Evolutionary conservation across 2,329 filamentous ascomycete species (phyloP).

Genomic region (Cercospora janseana): DNA sequence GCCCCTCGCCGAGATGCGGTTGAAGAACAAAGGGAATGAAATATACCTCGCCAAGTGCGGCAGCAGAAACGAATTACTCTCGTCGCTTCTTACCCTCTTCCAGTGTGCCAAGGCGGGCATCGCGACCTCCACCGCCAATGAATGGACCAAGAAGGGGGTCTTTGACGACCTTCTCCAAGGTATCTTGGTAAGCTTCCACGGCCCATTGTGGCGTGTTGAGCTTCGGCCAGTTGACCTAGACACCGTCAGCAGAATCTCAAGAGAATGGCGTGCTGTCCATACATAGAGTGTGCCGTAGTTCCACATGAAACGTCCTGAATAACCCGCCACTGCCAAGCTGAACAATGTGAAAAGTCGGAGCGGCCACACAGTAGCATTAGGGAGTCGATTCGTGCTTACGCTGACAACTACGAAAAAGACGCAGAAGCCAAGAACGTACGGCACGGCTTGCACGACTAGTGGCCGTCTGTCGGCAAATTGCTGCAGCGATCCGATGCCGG

Average conservation of each 20-base stretch:
- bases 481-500: conserved; percentile 66
- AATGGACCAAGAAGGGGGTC: conserved; percentile 77
- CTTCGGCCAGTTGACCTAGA: conserved; percentile 95
- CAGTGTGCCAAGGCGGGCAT: conserved; percentile 74
- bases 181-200: conserved; percentile 83
- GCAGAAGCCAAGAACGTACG: conserved; percentile 84
- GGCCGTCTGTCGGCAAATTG: conserved; percentile 84
- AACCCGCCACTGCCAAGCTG: conserved; percentile 68
- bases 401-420: conserved; percentile 78
- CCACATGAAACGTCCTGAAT: conserved; percentile 74
- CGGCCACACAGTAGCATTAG: conserved; percentile 74
- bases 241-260: conserved; percentile 2
- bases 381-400: conserved; percentile 67
- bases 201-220: conserved; percentile 86
- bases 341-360: conserved; percentile 78
- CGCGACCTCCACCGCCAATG: conserved; percentile 69
- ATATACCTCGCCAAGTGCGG: background rate
- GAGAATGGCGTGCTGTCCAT: conserved; percentile 49
- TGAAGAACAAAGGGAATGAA: background rate
- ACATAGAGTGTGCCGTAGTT: conserved; percentile 91
- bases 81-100: conserved; percentile 99
- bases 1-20: background rate
- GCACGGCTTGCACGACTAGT: conserved; percentile 85
- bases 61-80: conserved; percentile 61
- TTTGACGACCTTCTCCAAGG: conserved; percentile 76